A percentile compares a stretch with the other conserved stretches of the same genome.
These are phyloP conservation scores for Chaetomiaceae sp. DNA, from an alignment of 2,329 filamentous ascomycete species.

Conservation along the genomic window DNA sequence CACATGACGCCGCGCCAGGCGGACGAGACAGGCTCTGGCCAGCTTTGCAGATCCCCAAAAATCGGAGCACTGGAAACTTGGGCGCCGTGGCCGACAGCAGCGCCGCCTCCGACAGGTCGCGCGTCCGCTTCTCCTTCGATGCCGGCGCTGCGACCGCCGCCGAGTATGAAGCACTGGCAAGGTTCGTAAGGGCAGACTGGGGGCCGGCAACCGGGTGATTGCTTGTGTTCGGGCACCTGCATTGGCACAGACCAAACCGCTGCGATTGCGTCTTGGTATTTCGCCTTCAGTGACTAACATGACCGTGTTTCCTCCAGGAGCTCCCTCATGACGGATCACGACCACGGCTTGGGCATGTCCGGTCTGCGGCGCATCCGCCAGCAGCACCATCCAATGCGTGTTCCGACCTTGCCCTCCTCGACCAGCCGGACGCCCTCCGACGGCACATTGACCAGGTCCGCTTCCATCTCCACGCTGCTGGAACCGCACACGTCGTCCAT, in stretches of 20 bases:
- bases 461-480: constrained; percentile 64
- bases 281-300: constrained; percentile 16
- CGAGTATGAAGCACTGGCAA: constrained; percentile 66
- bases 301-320: constrained; percentile 49
- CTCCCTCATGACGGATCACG: constrained; percentile 76
- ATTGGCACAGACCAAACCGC: constrained; percentile 1
- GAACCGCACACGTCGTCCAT: constrained; percentile 43
- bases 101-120: constrained; percentile 53
- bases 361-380: constrained; percentile 92
- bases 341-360: constrained; percentile 77
- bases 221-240: not conserved
- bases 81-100: constrained; percentile 42
- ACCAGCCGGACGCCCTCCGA: constrained; percentile 55
- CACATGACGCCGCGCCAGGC: constrained; percentile 34
- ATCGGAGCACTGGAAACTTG: constrained; percentile 60
- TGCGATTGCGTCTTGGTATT: too few relatives aligned
- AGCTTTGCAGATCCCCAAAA: constrained; percentile 53
- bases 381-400: constrained; percentile 58
- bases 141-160: constrained; percentile 51
- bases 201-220: constrained; percentile 2
- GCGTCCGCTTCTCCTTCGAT: constrained; percentile 72
- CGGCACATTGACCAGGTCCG: constrained; percentile 53
- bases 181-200: constrained; percentile 46
- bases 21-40: constrained; percentile 41
- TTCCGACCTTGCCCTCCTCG: constrained; percentile 57